Percentiles rank a stretch among this genome's conserved stretches.
These are phyloP conservation scores for Aspergillus coremiiformis DNA, from an alignment of 495 filamentous ascomycete species.

Conservation along the genomic window DNA sequence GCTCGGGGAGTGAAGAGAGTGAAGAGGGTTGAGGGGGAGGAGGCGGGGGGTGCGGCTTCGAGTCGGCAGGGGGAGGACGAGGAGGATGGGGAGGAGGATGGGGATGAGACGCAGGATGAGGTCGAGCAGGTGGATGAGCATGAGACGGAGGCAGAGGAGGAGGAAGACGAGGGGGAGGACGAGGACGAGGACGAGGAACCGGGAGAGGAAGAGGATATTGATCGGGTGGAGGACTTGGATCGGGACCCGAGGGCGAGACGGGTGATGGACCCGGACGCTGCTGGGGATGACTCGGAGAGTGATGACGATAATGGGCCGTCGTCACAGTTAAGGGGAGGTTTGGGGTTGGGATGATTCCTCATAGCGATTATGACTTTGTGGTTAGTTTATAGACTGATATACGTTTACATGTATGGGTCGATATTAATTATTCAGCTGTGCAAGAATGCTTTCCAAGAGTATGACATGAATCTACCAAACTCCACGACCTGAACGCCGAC, in stretches of 20 bases:
- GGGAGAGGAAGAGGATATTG: slow-evolving; percentile 49
- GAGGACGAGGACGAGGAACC: slow-evolving; percentile 34
- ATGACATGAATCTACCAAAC: slow-evolving; percentile 1
- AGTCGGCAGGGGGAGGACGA: background rate
- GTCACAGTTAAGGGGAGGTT: slow-evolving; percentile 35
- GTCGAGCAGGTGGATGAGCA: slow-evolving; percentile 44
- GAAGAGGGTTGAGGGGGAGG: slow-evolving; percentile 37
- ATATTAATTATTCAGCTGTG: background rate
- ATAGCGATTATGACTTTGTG: background rate
- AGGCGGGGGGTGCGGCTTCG: slow-evolving; percentile 16
- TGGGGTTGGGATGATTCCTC: slow-evolving; percentile 30
- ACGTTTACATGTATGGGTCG: background rate
- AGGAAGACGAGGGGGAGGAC: slow-evolving; percentile 38
- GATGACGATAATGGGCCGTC: slow-evolving; percentile 39
- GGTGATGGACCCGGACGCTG: slow-evolving; percentile 35
- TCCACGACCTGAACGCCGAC: slow-evolving; percentile 13
- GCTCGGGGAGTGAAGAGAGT: slow-evolving; percentile 44
- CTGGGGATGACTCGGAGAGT: slow-evolving; percentile 31
- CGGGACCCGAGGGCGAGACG: slow-evolving; percentile 17
- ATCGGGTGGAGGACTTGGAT: slow-evolving; percentile 58
- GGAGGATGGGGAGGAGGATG: slow-evolving; percentile 46
- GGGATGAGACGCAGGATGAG: slow-evolving; percentile 36
- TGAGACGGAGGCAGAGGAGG: slow-evolving; percentile 49
- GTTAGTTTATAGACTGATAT: background rate
- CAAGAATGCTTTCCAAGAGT: background rate